A percentile compares a stretch with the other conserved stretches of the same genome.
These are phyloP conservation scores for Eleusine coracana DNA, from an alignment of 176 grass and related monocot species.

Conservation along the genomic window DNA sequence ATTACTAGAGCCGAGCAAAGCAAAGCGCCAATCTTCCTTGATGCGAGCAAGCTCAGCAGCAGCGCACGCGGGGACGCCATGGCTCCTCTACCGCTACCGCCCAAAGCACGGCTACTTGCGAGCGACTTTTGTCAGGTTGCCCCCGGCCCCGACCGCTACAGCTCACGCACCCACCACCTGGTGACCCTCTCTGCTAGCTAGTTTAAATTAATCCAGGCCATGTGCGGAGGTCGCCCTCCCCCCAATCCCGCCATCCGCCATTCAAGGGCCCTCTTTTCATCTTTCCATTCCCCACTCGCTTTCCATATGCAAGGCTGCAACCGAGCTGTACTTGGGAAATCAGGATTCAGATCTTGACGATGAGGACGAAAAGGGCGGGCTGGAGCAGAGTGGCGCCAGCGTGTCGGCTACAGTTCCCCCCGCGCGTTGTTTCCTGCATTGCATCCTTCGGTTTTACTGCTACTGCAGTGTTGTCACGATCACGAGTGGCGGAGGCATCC, in stretches of 20 bases:
- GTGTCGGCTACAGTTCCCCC: neutral
- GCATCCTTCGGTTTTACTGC: too few relatives aligned
- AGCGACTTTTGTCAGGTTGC: conserved; percentile 45
- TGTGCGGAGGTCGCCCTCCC: conserved; percentile 31
- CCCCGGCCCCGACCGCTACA: conserved; percentile 23
- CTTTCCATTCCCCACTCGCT: neutral
- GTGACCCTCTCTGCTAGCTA: conserved; percentile 13
- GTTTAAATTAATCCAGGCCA: conserved; percentile 28
- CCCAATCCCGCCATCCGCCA: conserved; percentile 28
- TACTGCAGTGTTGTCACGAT: neutral
- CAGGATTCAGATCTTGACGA: conserved; percentile 27
- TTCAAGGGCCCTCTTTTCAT: conserved; percentile 44
- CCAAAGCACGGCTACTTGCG: conserved; percentile 49
- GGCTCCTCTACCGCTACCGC: conserved; percentile 12
- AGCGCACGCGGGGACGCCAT: conserved; percentile 20
- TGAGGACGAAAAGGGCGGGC: conserved; percentile 10
- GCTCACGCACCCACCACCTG: conserved; percentile 53
- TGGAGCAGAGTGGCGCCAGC: conserved; percentile 9
- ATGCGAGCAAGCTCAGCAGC: conserved; percentile 19
- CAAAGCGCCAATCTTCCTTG: conserved; percentile 33
- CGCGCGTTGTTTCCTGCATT: neutral
- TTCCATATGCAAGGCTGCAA: conserved; percentile 1
- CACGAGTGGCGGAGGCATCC: conserved; percentile 20
- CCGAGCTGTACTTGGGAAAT: conserved; percentile 1
- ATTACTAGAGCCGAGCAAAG: neutral